phyloP scores from a whole-genome alignment of 2,329 filamentous ascomycete species.

The Pseudogymnoascus sp. region DNA sequence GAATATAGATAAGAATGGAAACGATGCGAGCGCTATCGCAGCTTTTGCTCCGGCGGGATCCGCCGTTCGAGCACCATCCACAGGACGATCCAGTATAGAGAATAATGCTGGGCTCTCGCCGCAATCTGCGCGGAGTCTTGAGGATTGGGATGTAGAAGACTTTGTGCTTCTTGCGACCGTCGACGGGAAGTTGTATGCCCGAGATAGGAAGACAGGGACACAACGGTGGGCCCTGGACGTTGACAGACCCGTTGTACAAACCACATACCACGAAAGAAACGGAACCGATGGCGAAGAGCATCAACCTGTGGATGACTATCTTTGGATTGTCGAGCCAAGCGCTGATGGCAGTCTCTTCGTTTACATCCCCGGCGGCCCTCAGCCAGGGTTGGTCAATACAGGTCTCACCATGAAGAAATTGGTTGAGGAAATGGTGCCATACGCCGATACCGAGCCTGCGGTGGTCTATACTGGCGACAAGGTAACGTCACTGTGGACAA shows the following conservation, averaged over 20 bases:
- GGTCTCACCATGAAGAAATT: conserved; percentile 74
- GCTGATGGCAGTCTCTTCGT: conserved; percentile 81
- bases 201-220: conserved; percentile 76
- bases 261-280: conserved; percentile 68
- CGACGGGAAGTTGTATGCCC: conserved; percentile 90
- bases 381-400: conserved; percentile 54
- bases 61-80: conserved; percentile 91
- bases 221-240: conserved; percentile 79
- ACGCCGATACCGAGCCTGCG: conserved; percentile 62
- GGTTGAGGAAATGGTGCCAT: conserved; percentile 74
- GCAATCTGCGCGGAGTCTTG: conserved; percentile 85
- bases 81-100: conserved; percentile 52
- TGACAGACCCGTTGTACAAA: conserved; percentile 84
- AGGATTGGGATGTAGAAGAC: conserved; percentile 99
- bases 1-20: conserved; percentile 29
- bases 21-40: conserved; percentile 90
- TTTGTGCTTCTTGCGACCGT: conserved; percentile 99
- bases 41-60: conserved; percentile 93
- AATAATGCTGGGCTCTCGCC: conserved; percentile 58
- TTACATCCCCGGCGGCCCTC: conserved; percentile 59
- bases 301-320: conserved; percentile 62
- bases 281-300: conserved; percentile 49
- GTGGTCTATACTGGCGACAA: conserved; percentile 89
- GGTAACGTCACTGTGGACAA: conserved; percentile 77
- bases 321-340: conserved; percentile 93